These are phyloP conservation scores for Cutaneotrichosporon cyanovorans DNA, from an alignment of 1,284 basidiomycete species.

Conservation along the genomic window DNA sequence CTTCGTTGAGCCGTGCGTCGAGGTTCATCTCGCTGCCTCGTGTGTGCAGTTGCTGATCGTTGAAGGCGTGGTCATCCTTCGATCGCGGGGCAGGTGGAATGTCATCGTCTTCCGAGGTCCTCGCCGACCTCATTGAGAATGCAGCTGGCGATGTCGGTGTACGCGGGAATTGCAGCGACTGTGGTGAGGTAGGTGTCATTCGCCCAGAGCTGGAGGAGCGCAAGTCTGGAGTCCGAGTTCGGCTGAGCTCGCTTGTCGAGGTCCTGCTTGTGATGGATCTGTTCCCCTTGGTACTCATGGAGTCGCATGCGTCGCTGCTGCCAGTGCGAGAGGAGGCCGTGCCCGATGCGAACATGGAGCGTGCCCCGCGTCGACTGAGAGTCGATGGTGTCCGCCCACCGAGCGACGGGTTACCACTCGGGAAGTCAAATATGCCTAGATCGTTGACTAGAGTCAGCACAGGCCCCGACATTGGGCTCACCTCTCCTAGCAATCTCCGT, in stretches of 20 bases:
- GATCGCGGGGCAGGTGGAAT: too few species aligned
- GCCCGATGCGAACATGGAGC: conserved; percentile 34
- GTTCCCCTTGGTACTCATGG: conserved; percentile 25
- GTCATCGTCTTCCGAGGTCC: too few species aligned
- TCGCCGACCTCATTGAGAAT: neutral
- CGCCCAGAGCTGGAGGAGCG: neutral
- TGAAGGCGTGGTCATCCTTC: neutral
- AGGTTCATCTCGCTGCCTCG: conserved; percentile 51
- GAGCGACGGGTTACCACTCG: neutral
- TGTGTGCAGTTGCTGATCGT: neutral
- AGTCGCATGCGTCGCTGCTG: conserved; percentile 23
- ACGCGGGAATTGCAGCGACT: conserved; percentile 1
- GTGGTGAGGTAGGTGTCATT: neutral
- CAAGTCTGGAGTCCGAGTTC: conserved; percentile 7
- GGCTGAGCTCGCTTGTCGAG: conserved; percentile 23
- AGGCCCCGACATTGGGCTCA: too few species aligned
- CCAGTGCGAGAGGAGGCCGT: conserved; percentile 26
- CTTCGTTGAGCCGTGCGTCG: conserved; percentile 63
- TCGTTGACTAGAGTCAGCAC: neutral
- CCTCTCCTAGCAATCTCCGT: neutral
- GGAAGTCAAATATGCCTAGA: neutral
- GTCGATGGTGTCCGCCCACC: conserved; percentile 1
- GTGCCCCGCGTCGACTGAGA: conserved; percentile 7
- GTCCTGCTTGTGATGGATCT: conserved; percentile 26
- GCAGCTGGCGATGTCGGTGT: neutral